Percentiles rank a stretch among this genome's conserved stretches.
Evolutionary conservation across 2,329 filamentous ascomycete genomes (phyloP).

Genomic region (Penicillium sp.): DNA sequence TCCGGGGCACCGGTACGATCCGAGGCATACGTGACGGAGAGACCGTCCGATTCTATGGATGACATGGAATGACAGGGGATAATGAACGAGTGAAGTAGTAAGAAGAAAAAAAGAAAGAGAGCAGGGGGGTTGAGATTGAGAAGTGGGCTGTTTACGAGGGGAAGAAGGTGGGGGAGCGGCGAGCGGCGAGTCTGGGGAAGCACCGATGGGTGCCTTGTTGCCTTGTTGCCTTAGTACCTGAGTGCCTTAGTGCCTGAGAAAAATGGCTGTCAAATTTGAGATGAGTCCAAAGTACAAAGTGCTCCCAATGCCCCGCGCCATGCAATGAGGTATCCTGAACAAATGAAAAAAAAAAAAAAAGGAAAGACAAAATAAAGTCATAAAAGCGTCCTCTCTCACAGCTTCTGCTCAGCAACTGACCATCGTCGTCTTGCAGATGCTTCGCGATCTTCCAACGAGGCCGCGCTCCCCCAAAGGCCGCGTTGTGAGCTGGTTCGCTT

Average conservation of each 20-base stretch:
- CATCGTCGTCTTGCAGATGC: constrained; percentile 38
- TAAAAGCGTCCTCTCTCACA: constrained; percentile 14
- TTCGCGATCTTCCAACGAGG: constrained; percentile 34
- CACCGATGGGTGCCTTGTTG: background rate
- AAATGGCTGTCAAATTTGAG: background rate
- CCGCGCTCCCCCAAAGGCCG: constrained; percentile 43
- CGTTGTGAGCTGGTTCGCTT: constrained; percentile 38
- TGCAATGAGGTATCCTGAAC: constrained; percentile 27
- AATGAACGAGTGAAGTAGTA: background rate
- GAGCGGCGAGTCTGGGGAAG: constrained; percentile 20
- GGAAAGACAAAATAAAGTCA: background rate
- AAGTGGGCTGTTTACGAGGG: constrained; percentile 14
- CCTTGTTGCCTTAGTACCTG: constrained; percentile 8
- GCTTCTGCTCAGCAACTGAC: constrained; percentile 42
- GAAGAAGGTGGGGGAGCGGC: constrained; percentile 8
- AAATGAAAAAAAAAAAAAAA: constrained; percentile 5
- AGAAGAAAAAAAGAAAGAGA: background rate
- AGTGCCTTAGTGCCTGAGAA: constrained; percentile 14
- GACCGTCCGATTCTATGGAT: constrained; percentile 35
- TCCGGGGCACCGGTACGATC: constrained; percentile 61
- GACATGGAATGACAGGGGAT: constrained; percentile 28
- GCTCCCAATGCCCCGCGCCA: constrained; percentile 20
- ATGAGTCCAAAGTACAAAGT: constrained; percentile 1
- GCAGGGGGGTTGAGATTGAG: background rate
- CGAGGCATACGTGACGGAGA: constrained; percentile 49